phyloP scores from a whole-genome alignment of 140 eudicot genomes.

The Oenanthe javanica region DNA sequence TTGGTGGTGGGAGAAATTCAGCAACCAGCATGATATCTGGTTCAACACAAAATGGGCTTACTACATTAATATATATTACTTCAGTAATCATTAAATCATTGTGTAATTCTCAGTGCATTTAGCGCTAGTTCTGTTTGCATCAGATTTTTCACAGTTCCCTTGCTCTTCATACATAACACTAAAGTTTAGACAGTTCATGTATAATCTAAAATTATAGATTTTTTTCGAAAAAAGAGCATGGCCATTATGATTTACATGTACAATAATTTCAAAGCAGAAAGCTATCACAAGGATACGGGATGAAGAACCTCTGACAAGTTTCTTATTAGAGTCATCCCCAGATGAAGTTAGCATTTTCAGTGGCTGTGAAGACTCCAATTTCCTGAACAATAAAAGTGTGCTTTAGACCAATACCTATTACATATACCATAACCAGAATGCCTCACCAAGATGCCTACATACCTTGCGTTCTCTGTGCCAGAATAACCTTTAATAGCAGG shows the following conservation, averaged over 20 bases:
- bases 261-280: background rate
- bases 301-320: constrained; percentile 54
- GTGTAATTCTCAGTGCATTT: background rate
- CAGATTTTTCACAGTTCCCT: background rate
- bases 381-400: constrained; percentile 37
- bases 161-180: background rate
- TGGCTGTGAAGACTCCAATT: constrained; percentile 45
- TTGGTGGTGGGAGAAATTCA: background rate
- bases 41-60: background rate
- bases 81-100: background rate
- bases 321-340: constrained; percentile 71
- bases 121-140: background rate
- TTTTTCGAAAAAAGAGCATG: no score
- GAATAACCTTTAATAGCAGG: constrained; percentile 32
- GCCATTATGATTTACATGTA: background rate
- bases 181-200: background rate
- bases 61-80: no score
- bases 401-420: constrained; percentile 8
- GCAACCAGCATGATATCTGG: background rate
- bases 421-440: background rate
- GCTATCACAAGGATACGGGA: constrained; percentile 65
- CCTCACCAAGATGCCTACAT: constrained; percentile 3
- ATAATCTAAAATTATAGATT: background rate
- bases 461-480: constrained; percentile 45
- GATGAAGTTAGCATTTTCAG: constrained; percentile 65